Conservation (phyloP, 768 basidiomycete genomes). For the Mycena vitilis region DNA sequence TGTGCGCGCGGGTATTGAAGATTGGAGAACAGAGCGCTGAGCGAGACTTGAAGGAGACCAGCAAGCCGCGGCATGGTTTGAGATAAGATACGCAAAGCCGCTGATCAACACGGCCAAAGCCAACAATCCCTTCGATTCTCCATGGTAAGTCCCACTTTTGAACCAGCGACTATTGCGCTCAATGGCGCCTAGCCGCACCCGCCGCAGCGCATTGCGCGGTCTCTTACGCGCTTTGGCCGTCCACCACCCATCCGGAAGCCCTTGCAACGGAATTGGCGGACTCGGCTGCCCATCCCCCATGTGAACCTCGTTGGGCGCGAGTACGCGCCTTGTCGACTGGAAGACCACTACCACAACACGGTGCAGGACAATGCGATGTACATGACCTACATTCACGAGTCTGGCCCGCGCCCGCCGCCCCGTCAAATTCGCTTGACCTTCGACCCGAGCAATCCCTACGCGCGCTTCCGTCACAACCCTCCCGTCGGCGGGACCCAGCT, state of each 20-base stretch:
- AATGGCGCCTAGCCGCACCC: conserved; percentile 24
- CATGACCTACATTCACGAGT: conserved; percentile 89
- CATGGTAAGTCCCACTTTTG: background rate
- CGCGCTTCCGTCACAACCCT: conserved; percentile 80
- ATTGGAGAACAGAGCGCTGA: too few relatives aligned
- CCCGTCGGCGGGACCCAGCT: conserved; percentile 78
- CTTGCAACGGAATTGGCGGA: conserved; percentile 59
- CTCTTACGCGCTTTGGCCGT: conserved; percentile 63
- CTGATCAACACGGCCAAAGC: background rate
- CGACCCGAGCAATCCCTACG: conserved; percentile 86
- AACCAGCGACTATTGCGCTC: background rate
- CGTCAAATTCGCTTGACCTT: conserved; percentile 74
- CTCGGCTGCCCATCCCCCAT: conserved; percentile 80
- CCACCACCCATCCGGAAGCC: conserved; percentile 58
- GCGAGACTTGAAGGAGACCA: too few relatives aligned
- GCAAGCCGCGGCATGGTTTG: too few relatives aligned
- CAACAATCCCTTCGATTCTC: background rate
- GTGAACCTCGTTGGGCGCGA: conserved; percentile 74
- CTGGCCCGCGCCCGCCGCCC: conserved; percentile 61
- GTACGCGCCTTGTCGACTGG: conserved; percentile 77
- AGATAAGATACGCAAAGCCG: background rate
- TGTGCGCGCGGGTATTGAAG: too few relatives aligned
- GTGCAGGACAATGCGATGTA: conserved; percentile 93
- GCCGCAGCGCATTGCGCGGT: conserved; percentile 39
- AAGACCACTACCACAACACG: conserved; percentile 86